Conservation (phyloP, 2,329 filamentous ascomycete species). For the Phoma sp. region DNA sequence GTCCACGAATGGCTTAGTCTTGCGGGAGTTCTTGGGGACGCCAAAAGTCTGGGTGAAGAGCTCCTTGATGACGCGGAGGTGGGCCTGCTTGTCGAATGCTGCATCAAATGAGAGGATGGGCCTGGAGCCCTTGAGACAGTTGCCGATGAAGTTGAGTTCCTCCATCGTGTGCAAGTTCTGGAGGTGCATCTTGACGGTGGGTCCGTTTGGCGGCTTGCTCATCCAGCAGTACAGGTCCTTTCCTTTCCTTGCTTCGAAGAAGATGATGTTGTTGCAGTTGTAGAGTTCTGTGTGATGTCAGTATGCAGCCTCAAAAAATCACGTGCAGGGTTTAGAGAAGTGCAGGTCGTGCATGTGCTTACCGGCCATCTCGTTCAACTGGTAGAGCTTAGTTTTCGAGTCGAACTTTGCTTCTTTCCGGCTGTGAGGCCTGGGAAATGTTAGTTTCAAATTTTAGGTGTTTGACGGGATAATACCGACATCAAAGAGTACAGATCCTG, state of each 20-base stretch:
- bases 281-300: conserved; percentile 66
- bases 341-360: conserved; percentile 5
- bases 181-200: conserved; percentile 76
- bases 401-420: conserved; percentile 97
- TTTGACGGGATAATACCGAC: conserved; percentile 14
- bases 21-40: conserved; percentile 85
- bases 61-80: conserved; percentile 86
- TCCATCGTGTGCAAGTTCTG: conserved; percentile 95
- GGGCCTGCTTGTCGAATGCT: conserved; percentile 80
- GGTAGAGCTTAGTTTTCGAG: conserved; percentile 82
- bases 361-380: conserved; percentile 52
- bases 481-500: conserved; percentile 88
- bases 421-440: conserved; percentile 69
- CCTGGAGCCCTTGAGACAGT: conserved; percentile 91
- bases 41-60: conserved; percentile 90
- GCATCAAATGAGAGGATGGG: conserved; percentile 92
- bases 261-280: conserved; percentile 93
- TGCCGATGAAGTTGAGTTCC: conserved; percentile 94
- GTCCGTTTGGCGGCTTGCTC: conserved; percentile 86
- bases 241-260: conserved; percentile 93
- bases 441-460: not conserved
- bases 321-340: no score
- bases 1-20: conserved; percentile 95
- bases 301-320: no score
- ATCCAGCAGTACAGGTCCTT: conserved; percentile 96